phyloP scores from a whole-genome alignment of 768 basidiomycete genomes.

The Tricholoma matsutake region DNA sequence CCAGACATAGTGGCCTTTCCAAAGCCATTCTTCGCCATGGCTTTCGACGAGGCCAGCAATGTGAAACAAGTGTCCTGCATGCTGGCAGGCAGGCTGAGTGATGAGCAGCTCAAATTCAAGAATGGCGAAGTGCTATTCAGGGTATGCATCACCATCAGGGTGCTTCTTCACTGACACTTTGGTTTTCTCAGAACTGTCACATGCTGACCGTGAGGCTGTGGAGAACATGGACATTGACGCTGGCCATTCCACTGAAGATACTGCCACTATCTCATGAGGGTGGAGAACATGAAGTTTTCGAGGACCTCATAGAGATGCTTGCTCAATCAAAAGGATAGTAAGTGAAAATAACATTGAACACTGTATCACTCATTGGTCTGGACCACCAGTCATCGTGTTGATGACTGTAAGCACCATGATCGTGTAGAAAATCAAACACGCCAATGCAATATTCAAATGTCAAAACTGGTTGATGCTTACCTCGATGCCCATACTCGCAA shows the following conservation, averaged over 20 bases:
- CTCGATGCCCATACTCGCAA: constrained; percentile 3
- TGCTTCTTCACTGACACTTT: neutral
- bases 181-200: no score
- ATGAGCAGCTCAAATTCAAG: neutral
- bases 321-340: neutral
- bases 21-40: neutral
- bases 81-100: neutral
- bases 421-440: neutral
- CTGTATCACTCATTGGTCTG: neutral
- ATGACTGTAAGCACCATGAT: constrained; percentile 6
- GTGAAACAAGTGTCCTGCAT: neutral
- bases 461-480: constrained; percentile 1
- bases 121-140: neutral
- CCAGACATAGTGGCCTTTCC: neutral
- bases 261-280: neutral
- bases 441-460: no score
- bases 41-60: neutral
- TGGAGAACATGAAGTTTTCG: neutral
- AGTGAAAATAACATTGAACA: neutral
- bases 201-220: neutral
- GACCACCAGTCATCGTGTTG: constrained; percentile 4
- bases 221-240: no score
- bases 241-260: neutral
- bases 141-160: neutral
- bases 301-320: neutral